Evolutionary conservation across 148 eudicot genomes (phyloP), one percentile per base, ranked within the genome.

Genomic region (Gaultheria prostrata): DNA sequence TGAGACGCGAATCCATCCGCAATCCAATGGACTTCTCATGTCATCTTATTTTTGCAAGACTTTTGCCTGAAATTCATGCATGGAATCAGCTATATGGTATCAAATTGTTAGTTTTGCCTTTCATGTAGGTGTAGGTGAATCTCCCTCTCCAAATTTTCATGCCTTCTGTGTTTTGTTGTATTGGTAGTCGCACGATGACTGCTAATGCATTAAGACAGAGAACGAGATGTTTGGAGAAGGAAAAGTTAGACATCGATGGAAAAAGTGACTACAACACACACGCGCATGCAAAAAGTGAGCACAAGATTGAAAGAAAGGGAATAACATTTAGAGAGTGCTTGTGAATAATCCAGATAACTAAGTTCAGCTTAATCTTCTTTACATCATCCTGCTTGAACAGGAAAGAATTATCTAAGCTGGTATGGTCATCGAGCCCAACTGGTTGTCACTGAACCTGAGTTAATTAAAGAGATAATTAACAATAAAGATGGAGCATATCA

Each of bases 81-180:
- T 85, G 87, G 87, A 53, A 59, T 9, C 26, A 76, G 2, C 5
- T 85, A 8, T 85, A 85, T 17, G 87, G 87, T 85, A 81, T 48
- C n/a, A 67, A 39, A 56, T 56, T 56, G 12, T 57, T 57, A 20
- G 65, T 57, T 53, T 14, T 51, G 13, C 6, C 5, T 49, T 28
- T 50, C 51, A 46, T 17, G 39, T n/a, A n/a, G 39, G 39, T 0
- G 39, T 21, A 4, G 39, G 1, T 18, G 15, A 5, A 17, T n/a
- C 1, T 61, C 8, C 2, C 49, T 46, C 39, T 35, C 39, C 39
- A 35, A 35, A 35, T 35, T 35, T 35, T 20, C 26, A 7, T n/a
- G 28, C 24, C 67, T 3, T n/a, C 28, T 35, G 26, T 61, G 0
- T 61, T 61, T 20, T 1, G 20, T 18, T 53, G 21, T 53, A 8